Percentiles rank a stretch among this genome's conserved stretches.
Conservation (phyloP, 306 rosid species). For the Prunus padus region DNA sequence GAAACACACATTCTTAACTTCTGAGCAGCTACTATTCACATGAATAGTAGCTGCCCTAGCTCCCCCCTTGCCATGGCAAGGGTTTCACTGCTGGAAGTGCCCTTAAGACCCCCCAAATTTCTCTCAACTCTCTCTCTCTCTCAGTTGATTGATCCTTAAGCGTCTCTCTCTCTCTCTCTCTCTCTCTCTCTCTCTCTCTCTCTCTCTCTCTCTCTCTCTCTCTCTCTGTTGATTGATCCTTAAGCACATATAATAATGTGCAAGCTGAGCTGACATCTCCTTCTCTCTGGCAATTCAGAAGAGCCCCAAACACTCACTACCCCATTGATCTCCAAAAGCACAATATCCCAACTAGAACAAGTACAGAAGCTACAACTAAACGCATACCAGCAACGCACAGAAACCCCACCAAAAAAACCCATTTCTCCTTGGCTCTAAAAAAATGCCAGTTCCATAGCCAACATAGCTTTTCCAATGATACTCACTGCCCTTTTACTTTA, state of each 20-base stretch:
- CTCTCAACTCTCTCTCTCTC: background rate
- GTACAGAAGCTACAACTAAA: background rate
- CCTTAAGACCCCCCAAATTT: too few species aligned
- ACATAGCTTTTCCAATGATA: conserved; percentile 67
- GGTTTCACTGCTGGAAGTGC: too few species aligned
- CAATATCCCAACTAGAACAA: background rate
- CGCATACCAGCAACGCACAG: background rate
- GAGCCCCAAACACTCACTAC: conserved; percentile 10
- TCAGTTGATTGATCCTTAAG: background rate
- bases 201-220: background rate
- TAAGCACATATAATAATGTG: conserved; percentile 17
- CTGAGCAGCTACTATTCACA: too few species aligned
- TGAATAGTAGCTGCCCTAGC: too few species aligned
- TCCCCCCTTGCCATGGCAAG: too few species aligned
- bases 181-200: background rate
- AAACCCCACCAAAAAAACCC: conserved; percentile 4
- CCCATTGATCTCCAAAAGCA: background rate
- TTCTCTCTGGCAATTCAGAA: conserved; percentile 13
- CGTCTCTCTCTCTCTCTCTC: background rate
- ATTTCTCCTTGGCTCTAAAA: conserved; percentile 25
- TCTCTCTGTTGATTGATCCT: background rate
- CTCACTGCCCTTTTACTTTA: conserved; percentile 68
- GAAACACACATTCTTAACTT: too few species aligned
- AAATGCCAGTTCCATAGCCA: conserved; percentile 54
- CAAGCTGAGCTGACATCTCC: conserved; percentile 3